phyloP scores from a whole-genome alignment of 495 filamentous ascomycete species.

The Trichoderma parareesei region DNA sequence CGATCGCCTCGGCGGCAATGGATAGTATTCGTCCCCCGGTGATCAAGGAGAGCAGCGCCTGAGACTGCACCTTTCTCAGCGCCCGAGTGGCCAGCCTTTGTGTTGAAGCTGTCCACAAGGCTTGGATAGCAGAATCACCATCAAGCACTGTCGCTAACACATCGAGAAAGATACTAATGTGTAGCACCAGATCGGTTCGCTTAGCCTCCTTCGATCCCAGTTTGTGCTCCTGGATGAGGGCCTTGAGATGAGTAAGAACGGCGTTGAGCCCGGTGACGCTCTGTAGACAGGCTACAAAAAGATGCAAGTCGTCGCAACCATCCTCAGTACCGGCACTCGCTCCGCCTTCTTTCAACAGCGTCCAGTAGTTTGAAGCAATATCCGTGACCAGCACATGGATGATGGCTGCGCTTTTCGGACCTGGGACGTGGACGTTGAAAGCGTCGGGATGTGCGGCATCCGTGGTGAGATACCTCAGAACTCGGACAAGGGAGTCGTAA shows the following conservation, averaged over 20 bases:
- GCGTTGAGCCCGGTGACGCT: conserved; percentile 68
- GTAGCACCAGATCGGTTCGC: conserved; percentile 27
- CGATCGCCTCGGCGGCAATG: conserved; percentile 65
- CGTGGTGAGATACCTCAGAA: conserved; percentile 44
- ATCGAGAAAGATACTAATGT: conserved; percentile 35
- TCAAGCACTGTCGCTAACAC: conserved; percentile 47
- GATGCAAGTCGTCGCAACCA: conserved; percentile 20
- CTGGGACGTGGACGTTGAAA: conserved; percentile 56
- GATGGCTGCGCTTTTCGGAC: conserved; percentile 59
- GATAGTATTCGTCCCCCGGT: conserved; percentile 66
- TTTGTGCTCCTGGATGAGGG: conserved; percentile 36
- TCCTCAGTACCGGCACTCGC: conserved; percentile 14
- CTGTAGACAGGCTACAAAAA: conserved; percentile 58
- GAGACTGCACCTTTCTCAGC: conserved; percentile 21
- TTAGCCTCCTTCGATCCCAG: conserved; percentile 26
- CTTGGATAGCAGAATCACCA: conserved; percentile 41
- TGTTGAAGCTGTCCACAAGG: conserved; percentile 39
- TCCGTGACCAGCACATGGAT: conserved; percentile 58
- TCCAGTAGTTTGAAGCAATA: conserved; percentile 73
- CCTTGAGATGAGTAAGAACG: conserved; percentile 53
- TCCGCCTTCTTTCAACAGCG: conserved; percentile 40
- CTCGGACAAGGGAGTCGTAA: conserved; percentile 44
- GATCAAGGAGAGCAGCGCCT: conserved; percentile 44
- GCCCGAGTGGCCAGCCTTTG: conserved; percentile 7
- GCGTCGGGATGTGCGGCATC: conserved; percentile 20